Conservation (phyloP, 371 early-diverging fungal genomes). For the Mucor saturninus region DNA sequence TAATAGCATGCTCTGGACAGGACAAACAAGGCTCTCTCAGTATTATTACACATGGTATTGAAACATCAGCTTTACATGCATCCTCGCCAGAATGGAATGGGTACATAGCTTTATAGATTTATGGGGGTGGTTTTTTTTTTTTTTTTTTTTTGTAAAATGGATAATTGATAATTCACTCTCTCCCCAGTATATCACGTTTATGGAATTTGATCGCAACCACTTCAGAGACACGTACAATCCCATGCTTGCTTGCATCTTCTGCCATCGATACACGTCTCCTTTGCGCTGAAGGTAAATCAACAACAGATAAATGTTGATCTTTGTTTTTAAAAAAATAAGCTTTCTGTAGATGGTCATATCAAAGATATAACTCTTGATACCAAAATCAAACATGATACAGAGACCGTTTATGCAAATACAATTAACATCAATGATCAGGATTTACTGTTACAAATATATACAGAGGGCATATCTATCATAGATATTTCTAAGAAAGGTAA, state of each 20-base stretch:
- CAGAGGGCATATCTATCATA: slow-evolving; percentile 11
- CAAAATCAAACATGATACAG: neutral
- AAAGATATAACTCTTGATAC: slow-evolving; percentile 19
- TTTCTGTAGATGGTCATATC: slow-evolving; percentile 20
- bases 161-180: no score
- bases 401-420: slow-evolving; percentile 20
- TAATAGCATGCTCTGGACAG: slow-evolving; percentile 43
- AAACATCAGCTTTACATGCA: slow-evolving; percentile 17
- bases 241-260: slow-evolving; percentile 23
- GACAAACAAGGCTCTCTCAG: slow-evolving; percentile 34
- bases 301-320: neutral
- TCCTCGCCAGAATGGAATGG: slow-evolving; percentile 33
- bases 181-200: slow-evolving; percentile 13
- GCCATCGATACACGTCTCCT: slow-evolving; percentile 16
- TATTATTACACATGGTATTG: slow-evolving; percentile 31
- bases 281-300: slow-evolving; percentile 13
- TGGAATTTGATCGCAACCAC: slow-evolving; percentile 9
- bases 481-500: slow-evolving; percentile 11
- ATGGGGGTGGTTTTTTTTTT: neutral
- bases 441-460: slow-evolving; percentile 20
- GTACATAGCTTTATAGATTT: slow-evolving; percentile 18
- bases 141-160: neutral
- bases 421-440: slow-evolving; percentile 2
- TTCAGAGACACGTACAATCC: neutral
- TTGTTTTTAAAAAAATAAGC: neutral